Base-by-base conservation (phyloP, 78 protist genomes). In the Monocercomonoides exilis region DNA sequence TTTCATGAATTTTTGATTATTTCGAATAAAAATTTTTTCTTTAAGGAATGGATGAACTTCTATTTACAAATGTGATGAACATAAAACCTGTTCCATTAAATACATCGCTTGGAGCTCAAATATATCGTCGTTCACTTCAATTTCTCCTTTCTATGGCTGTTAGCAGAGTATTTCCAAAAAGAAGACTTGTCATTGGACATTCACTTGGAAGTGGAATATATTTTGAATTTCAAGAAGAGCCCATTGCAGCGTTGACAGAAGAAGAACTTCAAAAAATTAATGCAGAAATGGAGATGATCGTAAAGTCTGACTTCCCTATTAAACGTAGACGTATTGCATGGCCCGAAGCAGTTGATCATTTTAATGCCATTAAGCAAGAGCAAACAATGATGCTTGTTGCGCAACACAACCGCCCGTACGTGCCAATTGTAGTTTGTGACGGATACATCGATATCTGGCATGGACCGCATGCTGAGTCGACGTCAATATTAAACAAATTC, bases 121-220 rank as follows among this genome's bases (percentile, higher is more conserved):
- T 88, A 0, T 88, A 80, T 63, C 90, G 90, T 64, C 46, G 85
- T 1, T 54, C 86, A 2, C 21, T 88, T 21, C 6, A 38, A 36
- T 88, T 88, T 42, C 33, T 88, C 11, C 77, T 88, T 0, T 3
- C 77, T n/a, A 88, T 88, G 90, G 90, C 90, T 5, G 2, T 70
- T 33, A 4, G 0, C 0, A 2, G 81, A n/a, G 42, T 88, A 35
- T 88, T 2, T 44, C 85, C 63, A 6, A 85, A 80, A 2, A 1
- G 54, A 35, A 32, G 70, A 29, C 5, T 79, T 1, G 87, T 88
- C 2, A 36, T 88, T 32, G 79, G 85, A 1, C 90, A 88, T 1
- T 54, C 90, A 5, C 84, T 88, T 3, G 90, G 90, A 41, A 81
- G 81, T 64, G 1, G 45, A 33, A 46, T 77, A 29, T 88, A 54